Base-by-base conservation (phyloP, 768 basidiomycete species). In the Lactifluus rugatus region DNA sequence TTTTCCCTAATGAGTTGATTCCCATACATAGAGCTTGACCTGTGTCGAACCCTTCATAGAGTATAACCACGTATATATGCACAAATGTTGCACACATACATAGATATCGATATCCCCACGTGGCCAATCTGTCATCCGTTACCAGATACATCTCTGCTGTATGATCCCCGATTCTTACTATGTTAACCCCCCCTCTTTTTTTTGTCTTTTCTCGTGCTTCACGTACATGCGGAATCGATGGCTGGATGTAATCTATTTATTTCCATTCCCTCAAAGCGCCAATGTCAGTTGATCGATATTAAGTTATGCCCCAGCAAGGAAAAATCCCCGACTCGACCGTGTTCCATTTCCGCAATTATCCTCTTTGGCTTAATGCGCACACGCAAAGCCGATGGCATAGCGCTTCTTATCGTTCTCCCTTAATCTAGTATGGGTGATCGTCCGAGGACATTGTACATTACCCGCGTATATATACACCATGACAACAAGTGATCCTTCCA, bases 61-160 rank as follows among this genome's bases (percentile, higher is more conserved):
- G 45, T 28, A 56, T 42, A 19, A 17, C 39, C 34, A 49, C 48
- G 41, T 6, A 58, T 37, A 52, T 58, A 42, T 48, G 58, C 48
- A 58, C 41, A 39, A 9, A 52, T 57, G 41, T 32, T 52, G 50
- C 56, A 57, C 32, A 52, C 57, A 23, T 21, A 36, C 31, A 25
- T 58, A 59, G 58, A 54, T 48, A 42, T 23, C 52, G 58, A 54
- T 48, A 42, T 23, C 52, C 41, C 52, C 47, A 54, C 52, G 49
- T 39, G 55, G 10, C 47, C 17, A 46, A 52, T 42, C 52, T 52
- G 51, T 48, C 45, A 47, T 44, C n/a, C n/a, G 50, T 53, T 48
- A 36, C 47, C 57, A 34, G 34, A 34, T 34, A 34, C 34, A 34
- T 31, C 28, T 31, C 34, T 34, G 13, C 34, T 34, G 13, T 34